These are phyloP conservation scores for Silene noctiflora DNA, from an alignment of 179 eudicot genomes.

Conservation along the genomic window DNA sequence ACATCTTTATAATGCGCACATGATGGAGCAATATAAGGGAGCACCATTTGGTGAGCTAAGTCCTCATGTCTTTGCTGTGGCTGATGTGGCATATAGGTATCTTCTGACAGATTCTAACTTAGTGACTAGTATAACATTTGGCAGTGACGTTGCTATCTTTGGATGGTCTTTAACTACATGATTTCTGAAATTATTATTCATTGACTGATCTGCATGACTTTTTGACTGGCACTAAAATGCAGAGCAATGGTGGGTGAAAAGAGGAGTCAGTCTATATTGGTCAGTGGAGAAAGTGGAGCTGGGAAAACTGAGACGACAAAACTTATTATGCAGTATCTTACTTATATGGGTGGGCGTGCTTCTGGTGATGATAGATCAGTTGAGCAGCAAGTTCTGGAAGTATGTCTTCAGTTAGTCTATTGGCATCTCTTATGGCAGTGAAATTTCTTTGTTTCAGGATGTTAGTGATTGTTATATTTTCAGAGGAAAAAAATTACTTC, in stretches of 20 bases:
- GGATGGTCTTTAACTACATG: slow-evolving; percentile 19
- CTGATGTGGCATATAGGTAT: slow-evolving; percentile 96
- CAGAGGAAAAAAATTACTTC: background rate
- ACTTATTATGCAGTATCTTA: slow-evolving; percentile 93
- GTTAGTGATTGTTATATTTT: slow-evolving; percentile 15
- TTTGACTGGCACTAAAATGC: slow-evolving; percentile 34
- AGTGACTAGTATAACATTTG: slow-evolving; percentile 14
- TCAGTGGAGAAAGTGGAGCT: slow-evolving; percentile 99
- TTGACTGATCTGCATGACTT: slow-evolving; percentile 23
- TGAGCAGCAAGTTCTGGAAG: slow-evolving; percentile 99
- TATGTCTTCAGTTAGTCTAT: slow-evolving; percentile 29
- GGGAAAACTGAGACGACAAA: slow-evolving; percentile 99
- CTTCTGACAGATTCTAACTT: slow-evolving; percentile 17
- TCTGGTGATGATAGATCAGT: slow-evolving; percentile 80
- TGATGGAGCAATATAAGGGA: slow-evolving; percentile 99
- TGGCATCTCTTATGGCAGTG: slow-evolving; percentile 13
- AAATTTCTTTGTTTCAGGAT: slow-evolving; percentile 11
- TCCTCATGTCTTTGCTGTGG: slow-evolving; percentile 99
- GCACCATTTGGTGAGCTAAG: slow-evolving; percentile 97
- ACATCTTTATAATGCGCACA: slow-evolving; percentile 86
- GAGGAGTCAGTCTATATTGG: slow-evolving; percentile 87
- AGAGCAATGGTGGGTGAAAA: slow-evolving; percentile 91
- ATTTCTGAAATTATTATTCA: slow-evolving; percentile 17
- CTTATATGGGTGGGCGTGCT: slow-evolving; percentile 98
- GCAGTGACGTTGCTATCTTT: slow-evolving; percentile 20